Percentiles rank a stretch among this genome's conserved stretches.
Evolutionary conservation across 768 basidiomycete species (phyloP).

Genomic region (Leccinum aurantiacum): DNA sequence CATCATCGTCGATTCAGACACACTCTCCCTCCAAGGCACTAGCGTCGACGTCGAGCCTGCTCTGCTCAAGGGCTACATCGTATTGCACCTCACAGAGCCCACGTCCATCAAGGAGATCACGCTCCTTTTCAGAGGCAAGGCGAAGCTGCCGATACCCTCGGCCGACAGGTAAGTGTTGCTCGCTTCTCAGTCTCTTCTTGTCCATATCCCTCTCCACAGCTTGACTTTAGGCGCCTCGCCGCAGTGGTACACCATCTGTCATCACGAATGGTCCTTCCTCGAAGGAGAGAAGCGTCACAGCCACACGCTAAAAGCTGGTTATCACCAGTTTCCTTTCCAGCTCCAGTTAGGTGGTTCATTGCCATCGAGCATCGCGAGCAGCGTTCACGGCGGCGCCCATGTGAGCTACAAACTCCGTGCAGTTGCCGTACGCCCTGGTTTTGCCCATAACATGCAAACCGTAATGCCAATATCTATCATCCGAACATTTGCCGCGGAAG

Average conservation of each 20-base stretch:
- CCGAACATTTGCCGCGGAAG: constrained; percentile 74
- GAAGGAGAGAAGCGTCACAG: constrained; percentile 75
- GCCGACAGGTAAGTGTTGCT: constrained; percentile 56
- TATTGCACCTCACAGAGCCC: constrained; percentile 75
- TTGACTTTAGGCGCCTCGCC: constrained; percentile 32
- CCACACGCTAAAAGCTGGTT: constrained; percentile 95
- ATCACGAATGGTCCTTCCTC: constrained; percentile 92
- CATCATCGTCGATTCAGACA: constrained; percentile 71
- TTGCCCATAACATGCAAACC: constrained; percentile 66
- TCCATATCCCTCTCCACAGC: constrained; percentile 12
- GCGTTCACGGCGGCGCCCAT: constrained; percentile 55
- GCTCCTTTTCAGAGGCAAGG: constrained; percentile 83
- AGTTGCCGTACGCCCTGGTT: constrained; percentile 73
- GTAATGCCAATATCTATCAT: constrained; percentile 62
- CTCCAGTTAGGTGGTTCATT: constrained; percentile 82
- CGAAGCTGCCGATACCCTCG: constrained; percentile 58
- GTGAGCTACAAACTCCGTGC: constrained; percentile 91
- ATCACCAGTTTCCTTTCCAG: constrained; percentile 90
- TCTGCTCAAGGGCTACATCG: constrained; percentile 76
- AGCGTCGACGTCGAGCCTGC: constrained; percentile 84
- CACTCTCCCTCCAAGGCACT: constrained; percentile 71
- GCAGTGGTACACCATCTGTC: constrained; percentile 63
- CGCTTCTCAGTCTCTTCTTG: constrained; percentile 1
- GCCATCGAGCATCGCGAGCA: constrained; percentile 72
- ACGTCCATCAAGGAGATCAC: constrained; percentile 84